phyloP scores from a whole-genome alignment of 305 asterid species.

The Caryopteris hybrid region DNA sequence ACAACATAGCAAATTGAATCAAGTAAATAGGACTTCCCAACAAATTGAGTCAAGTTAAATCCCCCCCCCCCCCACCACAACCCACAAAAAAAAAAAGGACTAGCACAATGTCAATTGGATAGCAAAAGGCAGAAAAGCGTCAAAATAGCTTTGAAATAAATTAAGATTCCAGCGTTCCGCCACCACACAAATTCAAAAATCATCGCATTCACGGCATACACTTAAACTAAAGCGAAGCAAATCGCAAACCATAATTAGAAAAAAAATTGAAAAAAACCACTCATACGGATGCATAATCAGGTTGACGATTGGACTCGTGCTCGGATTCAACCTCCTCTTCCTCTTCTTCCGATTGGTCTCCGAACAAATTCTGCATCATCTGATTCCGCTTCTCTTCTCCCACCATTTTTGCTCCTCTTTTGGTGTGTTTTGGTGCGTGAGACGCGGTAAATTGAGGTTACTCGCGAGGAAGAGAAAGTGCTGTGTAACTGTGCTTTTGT shows the following conservation, averaged over 20 bases:
- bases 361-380: constrained; percentile 57
- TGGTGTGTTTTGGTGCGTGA: background rate
- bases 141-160: too few species aligned
- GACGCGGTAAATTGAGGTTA: background rate
- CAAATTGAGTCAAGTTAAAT: too few species aligned
- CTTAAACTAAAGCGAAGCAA: background rate
- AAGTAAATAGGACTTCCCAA: too few species aligned
- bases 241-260: background rate
- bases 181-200: too few species aligned
- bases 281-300: constrained; percentile 45
- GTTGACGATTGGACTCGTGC: constrained; percentile 57
- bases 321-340: constrained; percentile 54
- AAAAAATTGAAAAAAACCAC: background rate
- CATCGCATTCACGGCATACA: too few species aligned
- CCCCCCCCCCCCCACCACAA: too few species aligned
- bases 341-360: constrained; percentile 50
- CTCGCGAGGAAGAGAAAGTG: background rate
- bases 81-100: too few species aligned
- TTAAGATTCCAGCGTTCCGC: too few species aligned
- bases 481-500: background rate
- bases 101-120: too few species aligned
- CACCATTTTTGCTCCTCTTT: background rate
- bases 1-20: too few species aligned
- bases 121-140: too few species aligned
- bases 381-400: constrained; percentile 29